Base-by-base conservation (phyloP, 257 asterid species). In the Rhazya stricta region DNA sequence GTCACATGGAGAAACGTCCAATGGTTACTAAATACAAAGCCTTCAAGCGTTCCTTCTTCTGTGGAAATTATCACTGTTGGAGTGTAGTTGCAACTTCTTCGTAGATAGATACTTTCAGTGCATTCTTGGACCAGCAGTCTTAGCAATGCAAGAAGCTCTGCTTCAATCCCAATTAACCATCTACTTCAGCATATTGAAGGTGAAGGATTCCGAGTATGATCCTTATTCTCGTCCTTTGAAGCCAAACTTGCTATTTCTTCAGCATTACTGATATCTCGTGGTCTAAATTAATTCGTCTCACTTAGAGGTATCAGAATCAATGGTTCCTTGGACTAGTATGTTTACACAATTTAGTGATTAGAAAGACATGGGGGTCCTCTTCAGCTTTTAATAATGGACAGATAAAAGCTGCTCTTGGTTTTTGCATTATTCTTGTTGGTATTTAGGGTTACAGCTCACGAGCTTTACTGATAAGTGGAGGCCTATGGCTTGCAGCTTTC, bases 1-100 rank as follows among this genome's bases (percentile, higher is more conserved):
- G 27, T 68, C 84, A 76, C 90, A 79, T 88, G 89, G 82, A 61
- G 74, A 82, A 77, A 69, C 77, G 63, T 51, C 57, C 79, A 78
- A 78, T 79, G 72, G 81, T 82, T 61, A 71, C 82, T 60, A 69
- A n/a, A 63, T n/a, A 71, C 57, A 13, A 82, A 42, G 67, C 30
- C 45, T 57, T 74, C 73, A 67, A 77, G 61, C 74, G 60, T 80
- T 83, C 54, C 48, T 69, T 69, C 67, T 78, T 27, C 0, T 23
- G 76, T 72, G 76, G 18, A 62, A 72, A 37, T 72, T n/a, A 43
- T 54, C 56, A 54, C 57, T 27, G 29, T 19, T 41, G 39, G 68
- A 73, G 30, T 41, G 32, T 57, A 58, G 41, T 73, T 73, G 57
- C 58, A 39, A 39, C 58, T 23, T 73, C 69, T 41, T 62, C 41